Evolutionary conservation across 2,329 filamentous ascomycete species (phyloP).

Genomic region (Aspergillus proliferans): DNA sequence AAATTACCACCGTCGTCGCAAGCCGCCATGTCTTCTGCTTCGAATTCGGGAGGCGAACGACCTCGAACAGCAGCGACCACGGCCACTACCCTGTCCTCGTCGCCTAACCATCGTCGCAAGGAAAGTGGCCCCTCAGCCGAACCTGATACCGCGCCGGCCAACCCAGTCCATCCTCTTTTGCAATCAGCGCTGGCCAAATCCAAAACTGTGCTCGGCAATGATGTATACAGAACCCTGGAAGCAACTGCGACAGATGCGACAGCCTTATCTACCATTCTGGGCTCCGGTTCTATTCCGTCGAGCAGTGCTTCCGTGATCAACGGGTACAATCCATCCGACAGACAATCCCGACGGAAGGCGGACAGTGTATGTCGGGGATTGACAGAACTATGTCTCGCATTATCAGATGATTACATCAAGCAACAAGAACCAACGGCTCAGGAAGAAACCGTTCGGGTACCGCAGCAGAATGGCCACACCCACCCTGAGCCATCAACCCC

Average conservation of each 20-base stretch:
- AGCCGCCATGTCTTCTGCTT: conserved; percentile 66
- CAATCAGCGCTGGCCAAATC: conserved; percentile 75
- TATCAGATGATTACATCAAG: conserved; percentile 56
- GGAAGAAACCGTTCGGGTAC: conserved; percentile 16
- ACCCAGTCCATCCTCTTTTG: conserved; percentile 68
- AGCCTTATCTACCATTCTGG: conserved; percentile 70
- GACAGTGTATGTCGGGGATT: conserved; percentile 89
- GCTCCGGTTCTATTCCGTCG: conserved; percentile 59
- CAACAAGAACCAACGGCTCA: conserved; percentile 20
- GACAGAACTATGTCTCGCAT: conserved; percentile 82
- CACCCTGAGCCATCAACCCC: conserved; percentile 19
- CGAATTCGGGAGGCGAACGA: conserved; percentile 58
- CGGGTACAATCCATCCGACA: conserved; percentile 54
- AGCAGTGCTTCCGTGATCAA: conserved; percentile 31
- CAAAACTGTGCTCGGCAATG: conserved; percentile 60
- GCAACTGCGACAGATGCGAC: conserved; percentile 75
- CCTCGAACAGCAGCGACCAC: conserved; percentile 88
- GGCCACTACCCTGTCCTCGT: conserved; percentile 82
- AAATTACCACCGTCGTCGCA: conserved; percentile 78
- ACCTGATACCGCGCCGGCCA: conserved; percentile 31
- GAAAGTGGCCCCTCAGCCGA: conserved; percentile 35
- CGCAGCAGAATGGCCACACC: conserved; percentile 19
- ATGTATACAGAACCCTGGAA: conserved; percentile 75
- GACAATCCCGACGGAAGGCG: conserved; percentile 80
- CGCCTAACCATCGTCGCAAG: conserved; percentile 66